Conservation (phyloP, 306 rosid species). For the Trifolium fragiferum region DNA sequence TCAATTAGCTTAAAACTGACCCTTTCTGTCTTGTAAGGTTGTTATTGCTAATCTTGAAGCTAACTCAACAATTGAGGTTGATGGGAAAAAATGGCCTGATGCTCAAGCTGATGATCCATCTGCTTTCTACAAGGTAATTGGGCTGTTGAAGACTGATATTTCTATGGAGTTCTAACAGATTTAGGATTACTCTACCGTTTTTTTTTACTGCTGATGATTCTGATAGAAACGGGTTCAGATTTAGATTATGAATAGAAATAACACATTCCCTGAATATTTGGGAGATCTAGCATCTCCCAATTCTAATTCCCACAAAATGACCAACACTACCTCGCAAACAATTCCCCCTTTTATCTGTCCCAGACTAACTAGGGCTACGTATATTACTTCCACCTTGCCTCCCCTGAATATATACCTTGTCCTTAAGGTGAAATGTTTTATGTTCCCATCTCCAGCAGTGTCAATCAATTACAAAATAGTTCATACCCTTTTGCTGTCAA, state of each 20-base stretch:
- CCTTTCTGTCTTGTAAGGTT: slow-evolving; percentile 56
- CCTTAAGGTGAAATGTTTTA: background rate
- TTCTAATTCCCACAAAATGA: background rate
- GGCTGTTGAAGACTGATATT: slow-evolving; percentile 35
- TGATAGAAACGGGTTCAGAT: background rate
- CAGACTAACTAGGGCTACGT: background rate
- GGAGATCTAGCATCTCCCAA: background rate
- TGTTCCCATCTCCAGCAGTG: background rate
- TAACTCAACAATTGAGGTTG: slow-evolving; percentile 67
- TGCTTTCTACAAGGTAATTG: slow-evolving; percentile 77
- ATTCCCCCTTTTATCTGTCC: background rate
- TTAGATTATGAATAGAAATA: background rate
- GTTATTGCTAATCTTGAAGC: slow-evolving; percentile 87
- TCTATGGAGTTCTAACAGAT: background rate
- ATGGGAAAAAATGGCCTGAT: slow-evolving; percentile 94
- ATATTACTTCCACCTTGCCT: background rate
- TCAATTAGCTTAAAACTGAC: slow-evolving; percentile 20
- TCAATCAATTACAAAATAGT: background rate
- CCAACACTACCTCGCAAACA: background rate
- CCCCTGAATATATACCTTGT: background rate
- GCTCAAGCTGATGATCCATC: slow-evolving; percentile 73
- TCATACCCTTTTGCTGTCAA: background rate
- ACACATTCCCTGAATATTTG: background rate
- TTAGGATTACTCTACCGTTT: slow-evolving; percentile 7
- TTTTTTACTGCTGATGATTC: slow-evolving; percentile 9